phyloP scores from a whole-genome alignment of 2,329 filamentous ascomycete genomes.

The Cercospora zeae-maydis region DNA sequence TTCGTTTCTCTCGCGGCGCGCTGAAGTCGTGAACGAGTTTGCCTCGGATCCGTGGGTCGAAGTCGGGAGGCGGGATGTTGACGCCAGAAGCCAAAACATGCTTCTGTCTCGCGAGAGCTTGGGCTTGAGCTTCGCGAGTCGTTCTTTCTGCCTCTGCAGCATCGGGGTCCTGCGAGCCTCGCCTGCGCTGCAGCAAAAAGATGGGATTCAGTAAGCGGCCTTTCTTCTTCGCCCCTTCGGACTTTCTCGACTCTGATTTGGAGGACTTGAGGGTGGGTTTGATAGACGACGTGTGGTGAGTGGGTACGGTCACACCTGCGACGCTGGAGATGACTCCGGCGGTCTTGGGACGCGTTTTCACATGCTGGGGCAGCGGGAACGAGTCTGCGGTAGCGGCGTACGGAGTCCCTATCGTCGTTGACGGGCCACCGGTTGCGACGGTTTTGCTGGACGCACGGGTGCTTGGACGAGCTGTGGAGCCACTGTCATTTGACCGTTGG shows the following conservation, averaged over 20 bases:
- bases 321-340: slow-evolving; percentile 31
- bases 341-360: slow-evolving; percentile 34
- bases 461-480: slow-evolving; percentile 27
- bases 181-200: slow-evolving; percentile 55
- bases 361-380: slow-evolving; percentile 35
- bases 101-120: slow-evolving; percentile 45
- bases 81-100: slow-evolving; percentile 52
- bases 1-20: slow-evolving; percentile 49
- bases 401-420: slow-evolving; percentile 33
- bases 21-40: slow-evolving; percentile 64
- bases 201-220: slow-evolving; percentile 56
- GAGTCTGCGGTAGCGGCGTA: slow-evolving; percentile 31
- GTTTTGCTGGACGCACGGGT: slow-evolving; percentile 24
- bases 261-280: slow-evolving; percentile 14
- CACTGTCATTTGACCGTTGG: slow-evolving; percentile 26
- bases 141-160: slow-evolving; percentile 22
- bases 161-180: slow-evolving; percentile 44
- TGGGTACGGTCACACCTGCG: slow-evolving; percentile 36
- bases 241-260: slow-evolving; percentile 8
- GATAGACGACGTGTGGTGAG: slow-evolving; percentile 31
- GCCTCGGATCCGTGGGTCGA: slow-evolving; percentile 61
- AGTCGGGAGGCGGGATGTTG: slow-evolving; percentile 54
- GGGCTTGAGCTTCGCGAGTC: slow-evolving; percentile 32
- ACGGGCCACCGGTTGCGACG: slow-evolving; percentile 10
- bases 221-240: slow-evolving; percentile 38